Evolutionary conservation across 2,329 filamentous ascomycete genomes (phyloP).

Genomic region (Claviceps pazoutovae): DNA sequence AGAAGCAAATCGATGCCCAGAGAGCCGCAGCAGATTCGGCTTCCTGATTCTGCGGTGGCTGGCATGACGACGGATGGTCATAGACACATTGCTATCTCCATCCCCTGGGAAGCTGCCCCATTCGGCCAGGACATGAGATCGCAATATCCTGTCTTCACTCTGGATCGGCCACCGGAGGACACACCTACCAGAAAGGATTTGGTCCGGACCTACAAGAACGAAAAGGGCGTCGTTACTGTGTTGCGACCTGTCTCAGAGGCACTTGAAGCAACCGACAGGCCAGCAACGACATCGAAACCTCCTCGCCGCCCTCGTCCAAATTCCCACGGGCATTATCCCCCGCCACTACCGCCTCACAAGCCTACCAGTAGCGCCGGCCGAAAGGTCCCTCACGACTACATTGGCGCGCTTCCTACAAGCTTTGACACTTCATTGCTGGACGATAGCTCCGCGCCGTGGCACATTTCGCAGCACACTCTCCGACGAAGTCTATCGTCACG

Average conservation of each 20-base stretch:
- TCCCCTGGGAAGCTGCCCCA: conserved; percentile 37
- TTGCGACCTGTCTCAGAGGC: conserved; percentile 18
- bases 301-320: not conserved
- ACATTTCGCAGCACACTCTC: not conserved
- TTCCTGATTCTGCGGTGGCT: conserved; percentile 43
- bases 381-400: conserved; percentile 10
- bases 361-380: conserved; percentile 8
- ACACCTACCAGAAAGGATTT: conserved; percentile 6
- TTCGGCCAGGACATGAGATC: conserved; percentile 20
- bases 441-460: conserved; percentile 10
- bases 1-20: conserved; percentile 22
- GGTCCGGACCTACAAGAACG: conserved; percentile 18
- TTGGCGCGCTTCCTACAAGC: conserved; percentile 12
- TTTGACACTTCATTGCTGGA: conserved; percentile 10
- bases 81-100: conserved; percentile 47
- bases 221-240: conserved; percentile 24
- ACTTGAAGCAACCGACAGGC: conserved; percentile 5
- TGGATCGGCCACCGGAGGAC: conserved; percentile 6
- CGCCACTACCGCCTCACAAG: conserved; percentile 3
- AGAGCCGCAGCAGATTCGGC: conserved; percentile 19
- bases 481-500: not conserved
- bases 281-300: not conserved
- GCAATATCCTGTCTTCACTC: conserved; percentile 20
- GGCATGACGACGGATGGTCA: conserved; percentile 38
- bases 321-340: conserved; percentile 1